phyloP scores from a whole-genome alignment of 2,329 filamentous ascomycete genomes.

The Alternaria sp. region DNA sequence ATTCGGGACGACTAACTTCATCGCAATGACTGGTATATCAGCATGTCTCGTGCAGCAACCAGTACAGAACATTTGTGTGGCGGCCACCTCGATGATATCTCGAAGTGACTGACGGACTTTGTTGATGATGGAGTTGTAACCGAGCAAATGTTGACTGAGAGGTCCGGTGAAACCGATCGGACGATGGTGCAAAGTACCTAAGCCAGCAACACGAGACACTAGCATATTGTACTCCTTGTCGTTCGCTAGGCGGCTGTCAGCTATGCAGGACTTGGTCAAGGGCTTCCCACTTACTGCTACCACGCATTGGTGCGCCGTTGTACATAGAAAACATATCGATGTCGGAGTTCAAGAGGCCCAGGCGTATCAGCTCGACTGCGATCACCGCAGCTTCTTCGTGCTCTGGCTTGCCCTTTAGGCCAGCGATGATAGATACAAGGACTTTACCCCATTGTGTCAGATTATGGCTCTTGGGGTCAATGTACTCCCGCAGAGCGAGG shows the following conservation, averaged over 20 bases:
- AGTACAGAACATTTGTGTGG: slow-evolving; percentile 79
- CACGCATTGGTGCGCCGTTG: slow-evolving; percentile 64
- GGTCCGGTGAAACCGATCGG: slow-evolving; percentile 92
- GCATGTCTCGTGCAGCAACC: slow-evolving; percentile 75
- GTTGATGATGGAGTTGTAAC: slow-evolving; percentile 82
- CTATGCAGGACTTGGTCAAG: not conserved
- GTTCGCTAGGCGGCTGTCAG: slow-evolving; percentile 58
- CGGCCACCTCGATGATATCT: slow-evolving; percentile 82
- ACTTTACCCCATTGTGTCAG: slow-evolving; percentile 82
- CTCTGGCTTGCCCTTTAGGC: slow-evolving; percentile 62
- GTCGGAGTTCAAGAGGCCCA: slow-evolving; percentile 77
- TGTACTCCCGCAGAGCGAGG: slow-evolving; percentile 85
- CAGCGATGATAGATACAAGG: slow-evolving; percentile 71
- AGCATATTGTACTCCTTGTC: slow-evolving; percentile 81
- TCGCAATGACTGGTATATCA: slow-evolving; percentile 67
- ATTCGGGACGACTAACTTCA: slow-evolving; percentile 64
- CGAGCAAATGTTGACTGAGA: slow-evolving; percentile 85
- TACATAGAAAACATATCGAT: slow-evolving; percentile 63
- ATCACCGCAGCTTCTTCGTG: slow-evolving; percentile 81
- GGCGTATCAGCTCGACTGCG: slow-evolving; percentile 82
- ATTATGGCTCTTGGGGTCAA: slow-evolving; percentile 73
- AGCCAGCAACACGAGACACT: slow-evolving; percentile 82
- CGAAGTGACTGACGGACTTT: slow-evolving; percentile 79
- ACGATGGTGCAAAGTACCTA: slow-evolving; percentile 82
- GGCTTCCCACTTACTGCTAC: slow-evolving; percentile 44